Conservation (phyloP, 139 green algal species). For the Monoraphidium neglectum region DNA sequence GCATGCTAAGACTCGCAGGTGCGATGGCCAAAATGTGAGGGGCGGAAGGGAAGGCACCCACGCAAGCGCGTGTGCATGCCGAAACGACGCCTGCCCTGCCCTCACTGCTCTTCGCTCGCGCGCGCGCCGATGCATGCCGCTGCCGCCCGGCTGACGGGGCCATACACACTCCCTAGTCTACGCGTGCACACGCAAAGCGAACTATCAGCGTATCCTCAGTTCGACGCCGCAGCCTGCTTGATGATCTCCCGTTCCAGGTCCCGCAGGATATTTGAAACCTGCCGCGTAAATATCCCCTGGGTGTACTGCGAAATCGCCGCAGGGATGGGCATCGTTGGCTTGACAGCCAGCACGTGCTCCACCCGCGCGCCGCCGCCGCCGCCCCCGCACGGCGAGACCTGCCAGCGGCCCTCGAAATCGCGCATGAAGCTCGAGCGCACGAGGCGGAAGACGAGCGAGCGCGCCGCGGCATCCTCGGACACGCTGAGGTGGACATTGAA, state of each 20-base stretch:
- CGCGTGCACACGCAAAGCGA: too few relatives aligned
- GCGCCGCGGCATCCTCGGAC: slow-evolving; percentile 13
- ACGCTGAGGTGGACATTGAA: slow-evolving; percentile 56
- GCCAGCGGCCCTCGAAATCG: slow-evolving; percentile 57
- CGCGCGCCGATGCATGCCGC: too few relatives aligned
- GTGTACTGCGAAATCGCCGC: slow-evolving; percentile 41
- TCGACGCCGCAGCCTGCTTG: background rate
- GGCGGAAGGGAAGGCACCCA: too few relatives aligned
- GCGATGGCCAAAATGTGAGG: too few relatives aligned
- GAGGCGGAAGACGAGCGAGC: slow-evolving; percentile 52
- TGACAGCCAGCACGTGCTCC: slow-evolving; percentile 56
- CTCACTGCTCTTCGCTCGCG: too few relatives aligned
- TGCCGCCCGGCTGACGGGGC: too few relatives aligned
- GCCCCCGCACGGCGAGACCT: slow-evolving; percentile 5
- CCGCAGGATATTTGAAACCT: slow-evolving; percentile 39
- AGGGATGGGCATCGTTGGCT: slow-evolving; percentile 49
- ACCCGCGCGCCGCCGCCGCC: slow-evolving; percentile 42
- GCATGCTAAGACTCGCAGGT: too few relatives aligned
- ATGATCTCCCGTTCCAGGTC: slow-evolving; percentile 29
- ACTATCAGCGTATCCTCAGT: too few relatives aligned
- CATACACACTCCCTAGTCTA: too few relatives aligned
- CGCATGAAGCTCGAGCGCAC: slow-evolving; percentile 56
- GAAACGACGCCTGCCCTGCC: too few relatives aligned
- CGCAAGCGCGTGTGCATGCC: too few relatives aligned
- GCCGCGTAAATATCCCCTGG: slow-evolving; percentile 47